Percentiles rank a stretch among this genome's conserved stretches.
Evolutionary conservation across 331 rosid genomes (phyloP).

Genomic region (Malus hybrid): DNA sequence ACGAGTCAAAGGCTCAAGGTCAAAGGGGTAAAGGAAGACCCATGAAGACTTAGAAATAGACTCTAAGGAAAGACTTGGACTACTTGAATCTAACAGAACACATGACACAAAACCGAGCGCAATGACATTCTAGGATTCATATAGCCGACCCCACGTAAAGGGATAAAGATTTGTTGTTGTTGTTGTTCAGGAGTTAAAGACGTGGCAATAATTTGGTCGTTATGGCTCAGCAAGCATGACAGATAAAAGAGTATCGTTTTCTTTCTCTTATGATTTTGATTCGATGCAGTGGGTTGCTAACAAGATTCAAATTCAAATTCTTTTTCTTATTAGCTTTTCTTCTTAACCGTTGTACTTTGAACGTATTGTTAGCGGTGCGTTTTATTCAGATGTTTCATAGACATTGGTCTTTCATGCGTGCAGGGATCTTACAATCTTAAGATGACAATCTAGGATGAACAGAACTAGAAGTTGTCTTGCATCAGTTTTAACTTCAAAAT

Average conservation of each 20-base stretch:
- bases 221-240: neutral
- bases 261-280: neutral
- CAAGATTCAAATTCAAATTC: neutral
- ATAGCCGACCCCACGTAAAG: no score
- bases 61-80: no score
- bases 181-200: neutral
- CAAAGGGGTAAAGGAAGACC: no score
- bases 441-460: constrained; percentile 42
- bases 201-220: neutral
- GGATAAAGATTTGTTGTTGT: no score
- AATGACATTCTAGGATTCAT: no score
- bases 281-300: neutral
- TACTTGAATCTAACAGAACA: no score
- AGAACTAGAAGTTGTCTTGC: constrained; percentile 43
- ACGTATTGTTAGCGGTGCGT: neutral
- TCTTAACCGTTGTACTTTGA: neutral
- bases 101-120: no score
- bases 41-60: rapidly evolving
- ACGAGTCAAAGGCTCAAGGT: no score
- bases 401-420: neutral
- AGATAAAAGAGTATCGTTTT: neutral
- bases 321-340: neutral
- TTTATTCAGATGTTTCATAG: neutral
- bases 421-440: constrained; percentile 61
- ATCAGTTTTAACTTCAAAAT: constrained; percentile 61